Evolutionary conservation across 768 basidiomycete species (phyloP).

Genomic region (Boletus sensibilis): DNA sequence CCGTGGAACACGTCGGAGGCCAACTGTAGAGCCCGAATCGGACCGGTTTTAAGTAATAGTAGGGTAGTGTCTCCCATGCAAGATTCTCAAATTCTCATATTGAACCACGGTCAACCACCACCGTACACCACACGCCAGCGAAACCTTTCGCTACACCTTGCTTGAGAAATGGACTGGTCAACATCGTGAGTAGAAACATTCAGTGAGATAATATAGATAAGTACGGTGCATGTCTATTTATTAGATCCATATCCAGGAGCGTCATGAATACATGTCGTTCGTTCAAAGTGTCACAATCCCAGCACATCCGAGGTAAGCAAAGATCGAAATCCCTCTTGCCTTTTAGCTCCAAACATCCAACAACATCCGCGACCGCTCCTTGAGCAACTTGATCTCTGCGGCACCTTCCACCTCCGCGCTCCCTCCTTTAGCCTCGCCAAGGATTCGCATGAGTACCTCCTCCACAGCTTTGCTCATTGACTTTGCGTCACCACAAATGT

Average conservation of each 20-base stretch:
- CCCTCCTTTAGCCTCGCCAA: slow-evolving; percentile 94
- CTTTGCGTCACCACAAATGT: slow-evolving; percentile 97
- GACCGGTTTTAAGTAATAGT: background rate
- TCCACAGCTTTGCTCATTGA: slow-evolving; percentile 96
- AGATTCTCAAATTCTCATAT: background rate
- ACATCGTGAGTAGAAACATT: background rate
- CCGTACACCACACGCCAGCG: background rate
- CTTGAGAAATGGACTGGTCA: background rate
- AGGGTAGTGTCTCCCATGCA: background rate
- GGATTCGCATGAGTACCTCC: slow-evolving; percentile 75
- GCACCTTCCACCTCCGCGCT: slow-evolving; percentile 82
- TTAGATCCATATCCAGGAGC: slow-evolving; percentile 13
- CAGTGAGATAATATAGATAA: slow-evolving; percentile 9
- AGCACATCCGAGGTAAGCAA: background rate
- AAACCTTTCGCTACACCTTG: background rate
- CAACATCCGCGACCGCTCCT: slow-evolving; percentile 87
- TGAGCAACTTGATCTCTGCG: slow-evolving; percentile 91
- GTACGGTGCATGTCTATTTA: slow-evolving; percentile 18
- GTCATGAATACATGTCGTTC: slow-evolving; percentile 11
- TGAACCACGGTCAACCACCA: too few relatives aligned
- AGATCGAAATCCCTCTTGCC: background rate
- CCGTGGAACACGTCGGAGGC: background rate
- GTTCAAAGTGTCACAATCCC: background rate
- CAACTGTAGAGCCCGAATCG: background rate
- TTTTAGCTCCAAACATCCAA: slow-evolving; percentile 85